A percentile compares a stretch with the other conserved stretches of the same genome.
Evolutionary conservation across 192 early-diverging fungal species (phyloP).

Genomic region (Dissophora globulifera): DNA sequence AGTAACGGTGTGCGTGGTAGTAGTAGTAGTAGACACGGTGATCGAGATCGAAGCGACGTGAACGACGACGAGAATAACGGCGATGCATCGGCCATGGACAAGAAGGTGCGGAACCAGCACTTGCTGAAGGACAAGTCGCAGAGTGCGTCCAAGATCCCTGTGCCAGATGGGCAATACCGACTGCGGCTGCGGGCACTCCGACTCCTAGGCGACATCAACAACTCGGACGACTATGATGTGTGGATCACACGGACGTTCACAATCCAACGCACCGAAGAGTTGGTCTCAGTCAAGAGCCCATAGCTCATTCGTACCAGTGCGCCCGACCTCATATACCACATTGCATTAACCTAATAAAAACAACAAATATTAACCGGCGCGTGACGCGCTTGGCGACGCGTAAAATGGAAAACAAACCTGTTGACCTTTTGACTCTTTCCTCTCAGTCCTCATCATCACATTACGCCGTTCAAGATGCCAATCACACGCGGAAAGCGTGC

Average conservation of each 20-base stretch:
- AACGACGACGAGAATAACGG: no score
- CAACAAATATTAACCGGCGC: background rate
- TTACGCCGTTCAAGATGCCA: no score
- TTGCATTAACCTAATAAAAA: no score
- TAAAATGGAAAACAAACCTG: no score
- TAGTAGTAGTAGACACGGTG: background rate
- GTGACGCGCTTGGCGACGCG: no score
- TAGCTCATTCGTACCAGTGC: no score
- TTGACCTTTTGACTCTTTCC: no score
- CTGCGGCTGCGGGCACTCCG: slow-evolving; percentile 20
- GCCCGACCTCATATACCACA: no score
- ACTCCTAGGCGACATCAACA: slow-evolving; percentile 20
- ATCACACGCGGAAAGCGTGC: no score
- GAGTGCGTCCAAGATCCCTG: background rate
- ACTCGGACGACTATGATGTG: slow-evolving; percentile 26
- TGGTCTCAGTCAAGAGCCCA: no score
- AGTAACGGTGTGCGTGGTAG: background rate
- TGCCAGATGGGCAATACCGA: slow-evolving; percentile 25
- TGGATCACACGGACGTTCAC: slow-evolving; percentile 26
- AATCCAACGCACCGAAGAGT: background rate
- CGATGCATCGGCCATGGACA: background rate
- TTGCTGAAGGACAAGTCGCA: background rate
- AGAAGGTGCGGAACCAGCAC: slow-evolving; percentile 6
- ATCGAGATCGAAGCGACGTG: background rate
- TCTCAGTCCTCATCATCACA: no score